Evolutionary conservation across 2,329 filamentous ascomycete species (phyloP).

Genomic region (Fusarium sp.): DNA sequence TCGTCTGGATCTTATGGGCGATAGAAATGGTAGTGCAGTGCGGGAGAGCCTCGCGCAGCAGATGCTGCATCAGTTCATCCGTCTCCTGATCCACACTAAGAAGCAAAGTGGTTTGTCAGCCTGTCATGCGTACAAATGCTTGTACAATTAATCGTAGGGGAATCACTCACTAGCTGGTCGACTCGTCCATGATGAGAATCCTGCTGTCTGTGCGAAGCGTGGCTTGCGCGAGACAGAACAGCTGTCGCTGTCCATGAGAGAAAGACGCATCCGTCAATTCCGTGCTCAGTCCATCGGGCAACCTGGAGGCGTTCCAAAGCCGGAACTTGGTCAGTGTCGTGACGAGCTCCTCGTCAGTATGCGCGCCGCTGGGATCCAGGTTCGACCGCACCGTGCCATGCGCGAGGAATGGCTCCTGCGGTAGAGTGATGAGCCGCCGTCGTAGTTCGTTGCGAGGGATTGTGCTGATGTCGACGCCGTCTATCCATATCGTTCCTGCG

Average conservation of each 20-base stretch:
- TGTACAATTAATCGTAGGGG: neutral
- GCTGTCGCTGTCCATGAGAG: slow-evolving; percentile 60
- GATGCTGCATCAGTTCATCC: slow-evolving; percentile 27
- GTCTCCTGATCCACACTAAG: slow-evolving; percentile 27
- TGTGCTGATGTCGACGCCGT: neutral
- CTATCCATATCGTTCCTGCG: neutral
- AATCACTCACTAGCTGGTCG: slow-evolving; percentile 50
- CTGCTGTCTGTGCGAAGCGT: slow-evolving; percentile 51
- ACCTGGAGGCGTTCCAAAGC: slow-evolving; percentile 9
- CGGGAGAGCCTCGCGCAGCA: slow-evolving; percentile 33
- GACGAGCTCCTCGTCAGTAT: slow-evolving; percentile 6
- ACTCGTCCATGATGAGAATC: slow-evolving; percentile 56
- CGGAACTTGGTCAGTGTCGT: slow-evolving; percentile 4
- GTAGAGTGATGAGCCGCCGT: slow-evolving; percentile 2
- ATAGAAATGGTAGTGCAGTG: slow-evolving; percentile 42
- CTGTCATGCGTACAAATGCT: neutral
- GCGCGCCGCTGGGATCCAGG: neutral
- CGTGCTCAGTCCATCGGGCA: slow-evolving; percentile 56
- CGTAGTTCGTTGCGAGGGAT: slow-evolving; percentile 4
- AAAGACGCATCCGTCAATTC: slow-evolving; percentile 52
- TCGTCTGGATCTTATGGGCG: slow-evolving; percentile 41
- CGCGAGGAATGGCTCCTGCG: slow-evolving; percentile 1
- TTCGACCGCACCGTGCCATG: slow-evolving; percentile 1
- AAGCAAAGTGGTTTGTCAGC: slow-evolving; percentile 12
- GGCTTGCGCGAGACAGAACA: slow-evolving; percentile 60